These are phyloP conservation scores for Venturiaceae sp. DNA, from an alignment of 2,329 filamentous ascomycete genomes.

Conservation along the genomic window DNA sequence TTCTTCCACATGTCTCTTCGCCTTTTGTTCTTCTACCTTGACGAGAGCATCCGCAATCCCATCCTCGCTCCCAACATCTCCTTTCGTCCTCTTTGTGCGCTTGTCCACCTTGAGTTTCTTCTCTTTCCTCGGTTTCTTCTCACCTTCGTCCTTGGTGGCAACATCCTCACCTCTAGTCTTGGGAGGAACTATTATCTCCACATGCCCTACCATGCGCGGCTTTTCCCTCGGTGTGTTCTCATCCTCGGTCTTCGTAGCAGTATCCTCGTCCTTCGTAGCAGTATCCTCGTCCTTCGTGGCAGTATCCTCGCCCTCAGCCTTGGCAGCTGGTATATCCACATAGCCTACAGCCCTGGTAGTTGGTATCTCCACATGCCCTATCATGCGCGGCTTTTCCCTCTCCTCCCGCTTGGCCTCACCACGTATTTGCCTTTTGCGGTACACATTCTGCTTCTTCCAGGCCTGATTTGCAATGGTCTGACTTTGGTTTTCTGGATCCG, in stretches of 20 bases:
- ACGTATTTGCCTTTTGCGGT: background rate
- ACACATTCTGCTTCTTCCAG: background rate
- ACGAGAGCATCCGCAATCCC: background rate
- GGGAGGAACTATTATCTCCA: background rate
- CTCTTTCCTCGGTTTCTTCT: constrained; percentile 5
- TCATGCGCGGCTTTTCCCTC: too few species aligned
- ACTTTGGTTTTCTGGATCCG: background rate
- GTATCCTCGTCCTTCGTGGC: background rate
- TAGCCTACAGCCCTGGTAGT: too few species aligned
- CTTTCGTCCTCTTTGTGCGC: constrained; percentile 11
- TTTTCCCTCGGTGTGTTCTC: constrained; percentile 4
- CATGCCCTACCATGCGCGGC: background rate
- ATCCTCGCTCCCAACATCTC: too few species aligned
- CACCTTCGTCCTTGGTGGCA: background rate
- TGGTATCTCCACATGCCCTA: too few species aligned
- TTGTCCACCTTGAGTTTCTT: constrained; percentile 14
- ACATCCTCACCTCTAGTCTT: too few species aligned
- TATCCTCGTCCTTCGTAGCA: background rate
- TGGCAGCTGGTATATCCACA: too few species aligned
- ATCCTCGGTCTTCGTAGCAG: background rate
- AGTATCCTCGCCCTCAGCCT: too few species aligned
- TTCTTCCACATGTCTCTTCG: background rate
- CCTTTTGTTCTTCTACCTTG: constrained; percentile 6
- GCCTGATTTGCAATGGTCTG: background rate
- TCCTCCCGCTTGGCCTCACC: background rate